Percentiles rank a stretch among this genome's conserved stretches.
These are phyloP conservation scores for Starmera amethionina DNA, from an alignment of 805 yeast species.

Conservation along the genomic window DNA sequence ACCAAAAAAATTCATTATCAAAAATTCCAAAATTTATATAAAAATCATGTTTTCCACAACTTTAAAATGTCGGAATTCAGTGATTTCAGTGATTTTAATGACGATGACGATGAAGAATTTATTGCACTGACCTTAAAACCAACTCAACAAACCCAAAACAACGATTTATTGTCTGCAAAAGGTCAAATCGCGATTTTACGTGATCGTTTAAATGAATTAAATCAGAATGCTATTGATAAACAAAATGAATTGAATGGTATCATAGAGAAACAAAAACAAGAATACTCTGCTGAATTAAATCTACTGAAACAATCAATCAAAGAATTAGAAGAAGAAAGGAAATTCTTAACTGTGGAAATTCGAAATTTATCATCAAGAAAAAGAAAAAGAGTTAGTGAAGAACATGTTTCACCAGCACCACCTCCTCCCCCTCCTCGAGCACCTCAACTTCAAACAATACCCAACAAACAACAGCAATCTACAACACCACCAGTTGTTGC, in stretches of 20 bases:
- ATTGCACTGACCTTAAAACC: conserved; percentile 38
- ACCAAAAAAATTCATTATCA: too few relatives aligned
- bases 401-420: not conserved
- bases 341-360: conserved; percentile 41
- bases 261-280: conserved; percentile 12
- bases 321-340: conserved; percentile 42
- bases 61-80: too few relatives aligned
- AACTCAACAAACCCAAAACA: conserved; percentile 12
- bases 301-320: conserved; percentile 31
- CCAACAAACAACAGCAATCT: conserved; percentile 5
- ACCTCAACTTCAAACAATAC: too few relatives aligned
- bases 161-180: conserved; percentile 39
- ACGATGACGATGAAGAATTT: conserved; percentile 34
- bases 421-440: conserved; percentile 1
- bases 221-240: conserved; percentile 23
- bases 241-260: conserved; percentile 14
- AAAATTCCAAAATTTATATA: too few relatives aligned
- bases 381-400: conserved; percentile 3
- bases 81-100: conserved; percentile 20
- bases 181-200: conserved; percentile 81
- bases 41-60: too few relatives aligned
- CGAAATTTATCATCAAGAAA: conserved; percentile 18
- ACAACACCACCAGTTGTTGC: conserved; percentile 6
- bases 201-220: conserved; percentile 44
- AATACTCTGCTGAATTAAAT: conserved; percentile 25